Evolutionary conservation across 169 alveolate species (phyloP), one percentile per base, ranked within the genome.

Genomic region (Plasmodium vivax): DNA sequence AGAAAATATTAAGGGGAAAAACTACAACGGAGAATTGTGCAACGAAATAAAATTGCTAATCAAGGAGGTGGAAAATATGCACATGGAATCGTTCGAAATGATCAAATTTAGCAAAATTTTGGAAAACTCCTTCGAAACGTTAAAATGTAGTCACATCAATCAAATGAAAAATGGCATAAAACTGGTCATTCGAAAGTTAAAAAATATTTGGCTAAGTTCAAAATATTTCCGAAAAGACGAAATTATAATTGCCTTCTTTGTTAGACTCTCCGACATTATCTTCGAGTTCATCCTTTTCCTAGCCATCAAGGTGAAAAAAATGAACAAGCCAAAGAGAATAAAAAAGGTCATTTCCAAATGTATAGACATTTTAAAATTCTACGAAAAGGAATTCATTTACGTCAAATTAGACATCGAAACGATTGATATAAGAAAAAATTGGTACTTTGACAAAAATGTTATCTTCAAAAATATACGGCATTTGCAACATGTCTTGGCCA

Each of bases 11-110:
- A 90, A 90, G 47, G 94, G 90, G 0, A 90, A 90, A 68, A 43
- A 12, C 3, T 80, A 90, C 54, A 80, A 90, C 51, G 71, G 51
- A 8, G 94, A 90, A 80, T 90, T 90, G 30, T 56, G 91, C 73
- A 90, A 90, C 51, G 94, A 90, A 58, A 90, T 90, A 56, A 80
- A 80, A 80, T 51, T 81, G 6, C 23, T 90, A n/a, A 43, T 90
- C 47, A 68, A 80, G 51, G 94, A 90, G 27, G 77, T 90, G 43
- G 94, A 90, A 62, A 72, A 68, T 74, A 90, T 90, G 27, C 94
- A 90, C 54, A 90, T 90, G 72, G 90, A 90, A 90, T 90, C 94
- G 19, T 90, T 90, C 41, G 94, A 90, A 90, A 90, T 90, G 94
- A 90, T 90, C 5, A 90, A 90, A 79, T 90, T 90, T 80, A 90